These are phyloP conservation scores for Rhododendron kiyosumense DNA, from an alignment of 148 eudicot genomes.

Conservation along the genomic window DNA sequence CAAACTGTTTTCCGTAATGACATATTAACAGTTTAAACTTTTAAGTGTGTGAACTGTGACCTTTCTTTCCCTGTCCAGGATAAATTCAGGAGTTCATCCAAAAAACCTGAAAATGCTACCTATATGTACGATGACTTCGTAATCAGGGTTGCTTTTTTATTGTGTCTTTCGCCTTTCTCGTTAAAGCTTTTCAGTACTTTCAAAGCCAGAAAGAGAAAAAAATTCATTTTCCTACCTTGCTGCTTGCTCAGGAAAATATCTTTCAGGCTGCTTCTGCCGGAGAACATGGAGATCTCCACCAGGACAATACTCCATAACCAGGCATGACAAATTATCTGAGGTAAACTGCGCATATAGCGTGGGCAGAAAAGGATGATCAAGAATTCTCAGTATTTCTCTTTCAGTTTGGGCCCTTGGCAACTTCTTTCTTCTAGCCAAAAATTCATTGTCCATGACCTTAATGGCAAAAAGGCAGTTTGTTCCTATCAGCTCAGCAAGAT, in stretches of 20 bases:
- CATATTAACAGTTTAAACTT: neutral
- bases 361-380: constrained; percentile 97
- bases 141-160: neutral
- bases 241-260: constrained; percentile 85
- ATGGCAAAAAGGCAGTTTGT: constrained; percentile 79
- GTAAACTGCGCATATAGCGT: constrained; percentile 82
- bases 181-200: neutral
- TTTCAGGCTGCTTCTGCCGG: constrained; percentile 84
- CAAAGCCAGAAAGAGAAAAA: neutral
- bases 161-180: neutral
- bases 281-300: constrained; percentile 95
- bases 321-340: constrained; percentile 83
- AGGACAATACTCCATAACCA: constrained; percentile 97
- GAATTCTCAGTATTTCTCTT: constrained; percentile 77
- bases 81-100: constrained; percentile 2
- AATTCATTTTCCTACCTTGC: constrained; percentile 54
- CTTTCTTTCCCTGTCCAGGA: neutral
- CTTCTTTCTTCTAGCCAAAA: constrained; percentile 80
- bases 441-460: constrained; percentile 95
- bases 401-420: constrained; percentile 86
- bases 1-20: neutral
- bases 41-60: neutral
- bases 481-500: constrained; percentile 82
- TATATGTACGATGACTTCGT: neutral
- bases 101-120: neutral